These are phyloP conservation scores for Eucalyptus sp. DNA, from an alignment of 345 rosid genomes.

Conservation along the genomic window DNA sequence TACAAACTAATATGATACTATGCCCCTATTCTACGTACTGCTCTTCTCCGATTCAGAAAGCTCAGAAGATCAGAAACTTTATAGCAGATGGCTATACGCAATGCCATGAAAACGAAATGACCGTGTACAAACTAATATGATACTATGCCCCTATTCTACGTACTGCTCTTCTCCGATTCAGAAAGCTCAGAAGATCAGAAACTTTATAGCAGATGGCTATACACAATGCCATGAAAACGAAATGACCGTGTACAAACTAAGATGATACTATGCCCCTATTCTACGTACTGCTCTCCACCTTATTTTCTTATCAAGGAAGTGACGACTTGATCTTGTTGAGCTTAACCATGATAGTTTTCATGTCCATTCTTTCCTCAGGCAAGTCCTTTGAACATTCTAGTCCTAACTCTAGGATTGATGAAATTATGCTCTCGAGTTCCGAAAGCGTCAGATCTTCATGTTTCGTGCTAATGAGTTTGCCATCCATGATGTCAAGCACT, in stretches of 20 bases:
- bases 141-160: no score
- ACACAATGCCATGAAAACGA: no score
- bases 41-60: background rate
- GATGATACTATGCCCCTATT: no score
- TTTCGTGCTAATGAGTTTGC: background rate
- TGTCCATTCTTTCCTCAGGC: background rate
- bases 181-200: no score
- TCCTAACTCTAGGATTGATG: background rate
- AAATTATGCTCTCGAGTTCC: background rate
- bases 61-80: no score
- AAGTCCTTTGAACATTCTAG: background rate
- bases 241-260: no score
- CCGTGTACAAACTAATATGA: no score
- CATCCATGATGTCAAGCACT: background rate
- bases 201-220: no score
- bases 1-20: background rate
- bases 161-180: no score
- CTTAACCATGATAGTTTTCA: background rate
- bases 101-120: no score
- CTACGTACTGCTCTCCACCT: background rate
- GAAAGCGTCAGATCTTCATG: background rate
- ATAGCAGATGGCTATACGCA: no score
- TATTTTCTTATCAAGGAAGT: background rate
- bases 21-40: background rate
- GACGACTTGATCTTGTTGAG: background rate